Percentiles rank a stretch among this genome's conserved stretches.
These are phyloP conservation scores for Cercospora sp. DNA, from an alignment of 2,329 filamentous ascomycete species.

Conservation along the genomic window DNA sequence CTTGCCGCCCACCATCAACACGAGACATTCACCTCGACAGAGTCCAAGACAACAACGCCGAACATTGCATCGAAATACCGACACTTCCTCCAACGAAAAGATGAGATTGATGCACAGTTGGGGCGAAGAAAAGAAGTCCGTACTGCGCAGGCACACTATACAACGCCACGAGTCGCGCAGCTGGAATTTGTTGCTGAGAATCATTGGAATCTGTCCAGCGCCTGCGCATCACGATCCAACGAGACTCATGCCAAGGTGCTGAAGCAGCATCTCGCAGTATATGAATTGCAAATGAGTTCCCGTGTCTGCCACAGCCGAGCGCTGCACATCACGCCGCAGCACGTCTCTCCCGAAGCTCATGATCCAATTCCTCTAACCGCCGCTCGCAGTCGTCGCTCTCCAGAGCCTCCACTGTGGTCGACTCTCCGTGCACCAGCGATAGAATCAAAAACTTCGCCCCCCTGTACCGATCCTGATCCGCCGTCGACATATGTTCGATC, in stretches of 20 bases:
- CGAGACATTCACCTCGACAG: not conserved
- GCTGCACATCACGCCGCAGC: not conserved
- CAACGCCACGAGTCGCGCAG: not conserved
- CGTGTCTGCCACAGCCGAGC: not conserved
- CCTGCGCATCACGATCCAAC: not conserved
- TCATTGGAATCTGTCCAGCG: not conserved
- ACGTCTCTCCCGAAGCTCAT: slow-evolving; percentile 4
- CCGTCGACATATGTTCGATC: slow-evolving; percentile 20
- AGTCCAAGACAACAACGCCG: not conserved
- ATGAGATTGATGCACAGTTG: not conserved
- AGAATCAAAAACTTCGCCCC: slow-evolving; percentile 25
- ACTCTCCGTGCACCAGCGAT: slow-evolving; percentile 20
- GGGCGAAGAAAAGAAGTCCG: not conserved
- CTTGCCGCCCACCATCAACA: not conserved
- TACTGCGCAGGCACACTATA: not conserved
- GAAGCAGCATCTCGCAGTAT: not conserved
- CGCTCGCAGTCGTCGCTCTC: slow-evolving; percentile 14
- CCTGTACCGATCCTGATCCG: slow-evolving; percentile 20
- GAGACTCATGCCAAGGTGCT: not conserved
- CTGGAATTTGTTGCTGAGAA: not conserved
- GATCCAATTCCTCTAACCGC: slow-evolving; percentile 11
- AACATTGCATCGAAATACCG: not conserved
- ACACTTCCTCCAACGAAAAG: not conserved
- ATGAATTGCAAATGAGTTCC: not conserved
- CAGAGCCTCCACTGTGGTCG: slow-evolving; percentile 17